Base-by-base conservation (phyloP, 2,329 filamentous ascomycete genomes). In the Aspergillus hiratsukae region DNA sequence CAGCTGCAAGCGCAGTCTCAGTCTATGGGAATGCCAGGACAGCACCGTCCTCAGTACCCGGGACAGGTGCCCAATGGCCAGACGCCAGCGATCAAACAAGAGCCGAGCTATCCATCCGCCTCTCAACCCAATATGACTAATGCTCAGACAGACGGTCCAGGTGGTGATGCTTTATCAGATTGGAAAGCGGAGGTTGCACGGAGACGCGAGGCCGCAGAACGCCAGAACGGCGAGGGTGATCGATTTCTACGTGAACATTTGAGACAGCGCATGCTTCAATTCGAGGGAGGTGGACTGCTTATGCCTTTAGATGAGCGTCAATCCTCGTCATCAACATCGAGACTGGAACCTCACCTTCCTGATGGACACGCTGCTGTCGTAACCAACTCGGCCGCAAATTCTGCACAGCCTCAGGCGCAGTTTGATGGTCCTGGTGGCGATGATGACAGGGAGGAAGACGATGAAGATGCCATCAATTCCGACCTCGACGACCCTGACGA, bases 381-480 rank as follows among this genome's bases (percentile, higher is more conserved):
- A 27, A 54, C 62, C 19, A 28, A 51, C 3, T 37, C 57, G 21
- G 25, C 50, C n/a, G 50, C 54, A 8, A n/a, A 55, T 31, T 58
- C 66, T n/a, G 58, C 40, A 25, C 52, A 64, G 9, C 62, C 65
- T 23, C 61, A 75, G 9, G 64, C 72, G 31, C 82, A 87, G 58
- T 81, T 83, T 52, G 88, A 93, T 69, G 82, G 81, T 19, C 67
- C 71, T 14, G 78, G 75, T 9, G 78, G 79, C 52, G 75, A 75
- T 50, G 73, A 77, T 23, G 79, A 83, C 5, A 84, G 85, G 48
- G 84, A 64, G 70, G 84, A 84, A 52, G 76, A 85, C 11, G 92
- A 97, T 62, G 93, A 96, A 63, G 92, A 99, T 72, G 94, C 93
- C 1, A 99, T 99, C 77, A 99, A 99, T 74, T 97, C 94, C 0